Conservation (phyloP, 257 asterid genomes). For the Capsicum baccatum region DNA sequence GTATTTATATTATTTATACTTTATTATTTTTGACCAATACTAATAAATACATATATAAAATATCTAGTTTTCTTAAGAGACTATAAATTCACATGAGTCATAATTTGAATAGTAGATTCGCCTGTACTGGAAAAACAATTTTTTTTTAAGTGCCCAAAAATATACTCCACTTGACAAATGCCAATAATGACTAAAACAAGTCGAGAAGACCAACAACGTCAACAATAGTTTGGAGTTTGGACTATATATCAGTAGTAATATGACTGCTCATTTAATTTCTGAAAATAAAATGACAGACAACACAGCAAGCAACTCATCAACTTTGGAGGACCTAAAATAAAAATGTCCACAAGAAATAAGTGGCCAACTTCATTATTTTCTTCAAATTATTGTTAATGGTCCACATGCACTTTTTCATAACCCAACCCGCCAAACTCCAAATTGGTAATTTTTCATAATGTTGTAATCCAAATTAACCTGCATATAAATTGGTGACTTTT, state of each 20-base stretch:
- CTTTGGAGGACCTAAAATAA: not conserved
- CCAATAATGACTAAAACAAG: not conserved
- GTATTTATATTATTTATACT: too few relatives aligned
- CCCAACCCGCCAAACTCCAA: not conserved
- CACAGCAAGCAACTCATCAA: not conserved
- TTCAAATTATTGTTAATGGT: not conserved
- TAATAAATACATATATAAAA: not conserved
- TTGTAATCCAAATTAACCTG: not conserved
- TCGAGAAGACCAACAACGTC: not conserved
- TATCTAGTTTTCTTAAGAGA: not conserved
- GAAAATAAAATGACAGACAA: not conserved
- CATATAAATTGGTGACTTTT: too few relatives aligned
- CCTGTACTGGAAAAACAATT: not conserved
- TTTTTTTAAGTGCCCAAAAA: not conserved
- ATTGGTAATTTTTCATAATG: not conserved
- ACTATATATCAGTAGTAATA: not conserved
- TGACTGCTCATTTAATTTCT: too few relatives aligned
- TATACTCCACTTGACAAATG: not conserved
- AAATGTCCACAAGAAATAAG: not conserved
- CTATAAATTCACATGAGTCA: not conserved
- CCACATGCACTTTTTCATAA: not conserved
- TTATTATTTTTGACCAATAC: not conserved
- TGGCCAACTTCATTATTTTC: conserved; percentile 5
- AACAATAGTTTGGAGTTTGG: not conserved
- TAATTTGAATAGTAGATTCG: not conserved